phyloP scores from a whole-genome alignment of 805 yeast genomes.

The Schwanniomyces vanrijiae region DNA sequence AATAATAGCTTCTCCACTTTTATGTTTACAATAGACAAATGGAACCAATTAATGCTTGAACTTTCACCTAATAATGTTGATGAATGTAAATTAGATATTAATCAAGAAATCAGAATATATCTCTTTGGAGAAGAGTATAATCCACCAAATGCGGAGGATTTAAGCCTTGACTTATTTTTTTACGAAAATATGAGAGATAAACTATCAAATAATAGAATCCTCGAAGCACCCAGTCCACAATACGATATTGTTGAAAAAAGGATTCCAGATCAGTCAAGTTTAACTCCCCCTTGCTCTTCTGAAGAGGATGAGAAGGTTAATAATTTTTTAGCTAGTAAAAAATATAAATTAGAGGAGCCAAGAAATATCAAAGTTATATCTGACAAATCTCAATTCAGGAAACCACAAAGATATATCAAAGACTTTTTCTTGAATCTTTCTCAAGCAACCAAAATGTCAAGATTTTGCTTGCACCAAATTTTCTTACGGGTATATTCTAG shows the following conservation, averaged over 20 bases:
- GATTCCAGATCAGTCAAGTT: background rate
- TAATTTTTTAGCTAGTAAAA: too few relatives aligned
- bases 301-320: slow-evolving; percentile 7
- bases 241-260: slow-evolving; percentile 3
- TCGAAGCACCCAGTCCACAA: slow-evolving; percentile 3
- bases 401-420: slow-evolving; percentile 20
- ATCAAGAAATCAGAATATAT: slow-evolving; percentile 20
- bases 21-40: slow-evolving; percentile 37
- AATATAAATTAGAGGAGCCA: background rate
- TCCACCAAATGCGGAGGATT: slow-evolving; percentile 15
- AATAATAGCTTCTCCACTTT: slow-evolving; percentile 34
- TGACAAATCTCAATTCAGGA: slow-evolving; percentile 3
- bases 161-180: slow-evolving; percentile 18
- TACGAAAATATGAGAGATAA: slow-evolving; percentile 12
- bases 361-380: background rate
- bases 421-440: slow-evolving; percentile 21
- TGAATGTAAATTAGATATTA: slow-evolving; percentile 19
- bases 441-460: slow-evolving; percentile 22
- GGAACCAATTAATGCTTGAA: slow-evolving; percentile 40
- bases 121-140: slow-evolving; percentile 11
- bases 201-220: slow-evolving; percentile 8
- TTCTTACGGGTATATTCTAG: slow-evolving; percentile 73
- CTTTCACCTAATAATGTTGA: slow-evolving; percentile 30
- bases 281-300: slow-evolving; percentile 8
- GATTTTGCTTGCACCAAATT: slow-evolving; percentile 60